Base-by-base conservation (phyloP, 2,329 filamentous ascomycete species). In the Phialemoniopsis sp. region DNA sequence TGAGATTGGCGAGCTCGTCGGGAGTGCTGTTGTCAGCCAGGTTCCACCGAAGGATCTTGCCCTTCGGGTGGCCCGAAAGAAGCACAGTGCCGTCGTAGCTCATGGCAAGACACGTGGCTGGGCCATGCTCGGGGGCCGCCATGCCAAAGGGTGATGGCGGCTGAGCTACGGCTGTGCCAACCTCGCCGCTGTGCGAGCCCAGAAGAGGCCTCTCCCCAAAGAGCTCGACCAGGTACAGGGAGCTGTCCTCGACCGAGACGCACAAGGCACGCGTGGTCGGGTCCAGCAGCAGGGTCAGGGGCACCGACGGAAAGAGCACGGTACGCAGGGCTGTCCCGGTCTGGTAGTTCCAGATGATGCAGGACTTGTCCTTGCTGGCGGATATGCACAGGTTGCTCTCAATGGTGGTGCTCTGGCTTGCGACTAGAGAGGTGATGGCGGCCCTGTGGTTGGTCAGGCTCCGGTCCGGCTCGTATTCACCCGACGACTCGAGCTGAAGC, bases 271-370 rank as follows among this genome's bases (percentile, higher is more conserved):
- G 78, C 47, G 91, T 85, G 44, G 83, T 88, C 1, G 90, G 85
- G 59, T 97, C 93, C 5, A 97, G 68, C 8, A 78, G 69, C 28
- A 91, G 59, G 51, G 84, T 89, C 21, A 85, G 70, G 13, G 90
- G 88, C 14, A 76, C 68, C n/a, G 75, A 72, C 3, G 87, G 80
- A 41, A 97, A 79, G 31, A 97, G 73, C 47, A 94, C 80, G 4
- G 89, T 97, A 32, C 90, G 80, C 41, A 97, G 67, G 10, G 85
- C 71, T 44, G 80, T 77, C 30, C 88, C 88, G 1, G 80, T 87
- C 45, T 82, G 80, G 58, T 94, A 94, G 63, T 97, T 90, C 93
- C 93, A 98, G 44, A 95, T 73, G 53, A 95, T 83, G 51, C 88
- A 88, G 8, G 88, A 93, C 63, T 87, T 90, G 65, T 97, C 93